Evolutionary conservation across 225 moss, liverwort and hornwort species (phyloP).

Genomic region (Physcomitrellopsis africana): DNA sequence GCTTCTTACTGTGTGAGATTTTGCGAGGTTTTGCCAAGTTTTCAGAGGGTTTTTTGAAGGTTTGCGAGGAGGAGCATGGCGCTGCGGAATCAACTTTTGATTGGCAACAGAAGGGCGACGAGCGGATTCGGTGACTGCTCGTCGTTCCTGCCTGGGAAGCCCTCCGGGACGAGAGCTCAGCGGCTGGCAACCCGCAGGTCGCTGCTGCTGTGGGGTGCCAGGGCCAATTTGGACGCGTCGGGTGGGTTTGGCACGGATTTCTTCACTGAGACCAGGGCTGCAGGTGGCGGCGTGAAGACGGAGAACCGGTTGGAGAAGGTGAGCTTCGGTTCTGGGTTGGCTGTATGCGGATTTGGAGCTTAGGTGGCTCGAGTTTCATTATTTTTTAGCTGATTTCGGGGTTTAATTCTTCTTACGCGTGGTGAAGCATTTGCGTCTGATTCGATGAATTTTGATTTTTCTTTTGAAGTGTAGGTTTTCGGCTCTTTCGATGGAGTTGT

Average conservation of each 20-base stretch:
- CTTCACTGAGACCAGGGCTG: slow-evolving; percentile 36
- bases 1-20: not conserved
- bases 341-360: not conserved
- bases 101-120: slow-evolving; percentile 15
- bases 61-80: slow-evolving; percentile 33
- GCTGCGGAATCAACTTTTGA: slow-evolving; percentile 38
- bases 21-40: not conserved
- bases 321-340: not conserved
- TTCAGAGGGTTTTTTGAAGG: not conserved
- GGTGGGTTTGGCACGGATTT: slow-evolving; percentile 28
- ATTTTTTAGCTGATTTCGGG: not conserved
- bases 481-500: slow-evolving; percentile 11
- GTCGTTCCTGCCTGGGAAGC: slow-evolving; percentile 47
- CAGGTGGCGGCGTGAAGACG: slow-evolving; percentile 30
- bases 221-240: slow-evolving; percentile 43
- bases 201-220: slow-evolving; percentile 51
- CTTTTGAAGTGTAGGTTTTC: slow-evolving; percentile 19
- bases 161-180: slow-evolving; percentile 42
- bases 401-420: not conserved
- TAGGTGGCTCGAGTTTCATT: not conserved
- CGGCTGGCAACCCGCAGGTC: slow-evolving; percentile 55
- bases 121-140: slow-evolving; percentile 31
- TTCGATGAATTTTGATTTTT: not conserved
- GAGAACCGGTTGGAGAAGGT: slow-evolving; percentile 41
- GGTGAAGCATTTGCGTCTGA: not conserved